A percentile compares a stretch with the other conserved stretches of the same genome.
These are phyloP conservation scores for sorghum (Sorghum bicolor) DNA, from an alignment of 176 grass and related monocot genomes.

Conservation along the genomic window DNA sequence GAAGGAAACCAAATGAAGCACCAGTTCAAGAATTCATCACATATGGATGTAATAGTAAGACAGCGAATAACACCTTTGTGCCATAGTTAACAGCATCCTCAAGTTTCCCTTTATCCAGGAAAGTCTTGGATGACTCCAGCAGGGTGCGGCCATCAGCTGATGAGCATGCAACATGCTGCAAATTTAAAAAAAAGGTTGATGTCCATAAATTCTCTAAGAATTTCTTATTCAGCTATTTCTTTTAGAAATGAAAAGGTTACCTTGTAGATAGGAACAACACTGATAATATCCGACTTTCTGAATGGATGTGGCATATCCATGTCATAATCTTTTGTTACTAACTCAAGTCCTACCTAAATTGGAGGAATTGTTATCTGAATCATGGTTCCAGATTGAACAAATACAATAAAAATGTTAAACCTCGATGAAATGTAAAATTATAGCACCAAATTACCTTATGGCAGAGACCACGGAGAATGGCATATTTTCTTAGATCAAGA, in stretches of 20 bases:
- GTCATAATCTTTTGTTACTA: constrained; percentile 87
- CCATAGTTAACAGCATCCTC: constrained; percentile 97
- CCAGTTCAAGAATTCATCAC: not conserved
- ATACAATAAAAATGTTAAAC: constrained; percentile 14
- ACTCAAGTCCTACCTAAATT: constrained; percentile 94
- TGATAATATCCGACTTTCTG: constrained; percentile 81
- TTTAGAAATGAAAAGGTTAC: constrained; percentile 50
- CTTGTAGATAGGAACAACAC: constrained; percentile 92
- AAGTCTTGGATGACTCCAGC: constrained; percentile 98
- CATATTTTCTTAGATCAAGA: constrained; percentile 86
- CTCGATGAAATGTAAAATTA: constrained; percentile 23
- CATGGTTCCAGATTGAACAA: constrained; percentile 32
- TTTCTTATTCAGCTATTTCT: constrained; percentile 18
- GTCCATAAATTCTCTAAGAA: constrained; percentile 26
- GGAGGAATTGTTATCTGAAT: constrained; percentile 17
- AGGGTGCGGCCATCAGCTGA: constrained; percentile 93
- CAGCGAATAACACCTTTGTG: constrained; percentile 58
- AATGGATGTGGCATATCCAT: constrained; percentile 79
- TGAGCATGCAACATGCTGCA: constrained; percentile 93
- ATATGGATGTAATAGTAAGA: constrained; percentile 21
- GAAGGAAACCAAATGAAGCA: not conserved
- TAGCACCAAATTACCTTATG: constrained; percentile 63
- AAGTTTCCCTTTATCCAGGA: constrained; percentile 96
- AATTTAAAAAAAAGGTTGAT: constrained; percentile 17
- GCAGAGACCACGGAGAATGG: constrained; percentile 92